phyloP scores from a whole-genome alignment of 1,284 basidiomycete species.

The Acaromyces ingoldii region DNA sequence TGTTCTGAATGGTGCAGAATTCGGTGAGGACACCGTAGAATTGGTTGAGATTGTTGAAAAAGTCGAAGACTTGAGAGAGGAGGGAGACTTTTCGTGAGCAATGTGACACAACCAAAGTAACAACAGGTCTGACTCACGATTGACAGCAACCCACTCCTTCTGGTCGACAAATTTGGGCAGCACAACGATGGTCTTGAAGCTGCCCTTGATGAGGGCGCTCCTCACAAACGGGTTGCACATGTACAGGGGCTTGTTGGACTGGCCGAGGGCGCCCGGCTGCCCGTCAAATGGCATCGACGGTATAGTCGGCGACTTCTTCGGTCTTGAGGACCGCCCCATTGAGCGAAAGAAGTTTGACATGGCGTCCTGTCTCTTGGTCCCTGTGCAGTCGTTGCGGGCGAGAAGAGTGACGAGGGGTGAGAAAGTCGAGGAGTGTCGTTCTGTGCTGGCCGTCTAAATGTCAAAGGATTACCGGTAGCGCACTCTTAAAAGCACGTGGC shows the following conservation, averaged over 20 bases:
- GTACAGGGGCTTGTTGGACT: slow-evolving; percentile 42
- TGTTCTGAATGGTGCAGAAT: slow-evolving; percentile 82
- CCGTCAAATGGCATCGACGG: slow-evolving; percentile 31
- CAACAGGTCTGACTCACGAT: slow-evolving; percentile 61
- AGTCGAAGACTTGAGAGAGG: slow-evolving; percentile 44
- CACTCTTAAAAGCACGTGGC: too few relatives aligned
- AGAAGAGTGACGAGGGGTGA: too few relatives aligned
- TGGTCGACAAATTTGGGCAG: slow-evolving; percentile 70
- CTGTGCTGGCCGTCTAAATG: too few relatives aligned
- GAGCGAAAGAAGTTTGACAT: slow-evolving; percentile 26
- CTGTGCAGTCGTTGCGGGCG: too few relatives aligned
- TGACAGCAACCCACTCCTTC: slow-evolving; percentile 91
- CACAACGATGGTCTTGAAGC: slow-evolving; percentile 97
- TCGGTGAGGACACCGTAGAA: slow-evolving; percentile 95
- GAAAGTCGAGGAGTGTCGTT: too few relatives aligned
- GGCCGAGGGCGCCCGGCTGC: slow-evolving; percentile 4
- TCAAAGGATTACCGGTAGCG: too few relatives aligned
- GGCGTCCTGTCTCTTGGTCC: too few relatives aligned
- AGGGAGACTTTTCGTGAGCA: neutral
- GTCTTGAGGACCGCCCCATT: slow-evolving; percentile 43
- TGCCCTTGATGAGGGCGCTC: slow-evolving; percentile 92
- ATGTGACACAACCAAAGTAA: neutral
- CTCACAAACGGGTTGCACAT: slow-evolving; percentile 70
- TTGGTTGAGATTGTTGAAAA: slow-evolving; percentile 89
- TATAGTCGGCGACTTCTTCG: slow-evolving; percentile 36